Percentiles rank a stretch among this genome's conserved stretches.
Conservation (phyloP, 768 basidiomycete species). For the Kwoniella europaea region DNA sequence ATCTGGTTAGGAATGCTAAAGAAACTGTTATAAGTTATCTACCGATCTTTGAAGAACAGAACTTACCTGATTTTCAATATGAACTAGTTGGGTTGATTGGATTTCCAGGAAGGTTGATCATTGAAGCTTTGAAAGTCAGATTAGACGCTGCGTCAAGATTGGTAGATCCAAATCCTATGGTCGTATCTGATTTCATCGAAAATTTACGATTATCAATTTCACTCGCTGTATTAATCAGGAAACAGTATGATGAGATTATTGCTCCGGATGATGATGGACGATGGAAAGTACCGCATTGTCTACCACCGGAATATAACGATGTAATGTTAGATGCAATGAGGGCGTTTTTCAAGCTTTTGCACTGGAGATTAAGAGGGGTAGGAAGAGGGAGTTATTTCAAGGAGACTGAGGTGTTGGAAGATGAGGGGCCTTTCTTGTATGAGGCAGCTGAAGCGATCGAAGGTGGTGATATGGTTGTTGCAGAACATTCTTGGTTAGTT, state of each 20-base stretch:
- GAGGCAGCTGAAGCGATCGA: constrained; percentile 85
- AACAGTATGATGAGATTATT: constrained; percentile 90
- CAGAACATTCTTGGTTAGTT: constrained; percentile 90
- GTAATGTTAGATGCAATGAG: constrained; percentile 84
- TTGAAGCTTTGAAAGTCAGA: constrained; percentile 85
- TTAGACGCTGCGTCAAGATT: constrained; percentile 80
- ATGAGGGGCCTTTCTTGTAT: constrained; percentile 93
- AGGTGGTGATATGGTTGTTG: constrained; percentile 86
- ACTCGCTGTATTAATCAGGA: constrained; percentile 90
- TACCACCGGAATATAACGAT: constrained; percentile 85
- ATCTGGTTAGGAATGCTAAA: constrained; percentile 82
- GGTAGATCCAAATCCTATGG: constrained; percentile 82
- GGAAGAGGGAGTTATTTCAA: constrained; percentile 92
- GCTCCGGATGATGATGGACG: constrained; percentile 81
- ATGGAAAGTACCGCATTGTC: constrained; percentile 87
- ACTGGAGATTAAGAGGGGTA: constrained; percentile 93
- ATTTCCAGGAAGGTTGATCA: constrained; percentile 93
- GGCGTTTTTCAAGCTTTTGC: constrained; percentile 89
- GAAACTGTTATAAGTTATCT: constrained; percentile 82
- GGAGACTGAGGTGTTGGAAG: constrained; percentile 96
- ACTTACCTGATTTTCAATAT: constrained; percentile 81
- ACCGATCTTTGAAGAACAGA: constrained; percentile 78
- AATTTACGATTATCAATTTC: constrained; percentile 89
- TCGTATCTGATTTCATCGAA: constrained; percentile 92
- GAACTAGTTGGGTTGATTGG: constrained; percentile 89